These are phyloP conservation scores for Cryptosporidium meleagridis DNA, from an alignment of 169 alveolate genomes.

Conservation along the genomic window DNA sequence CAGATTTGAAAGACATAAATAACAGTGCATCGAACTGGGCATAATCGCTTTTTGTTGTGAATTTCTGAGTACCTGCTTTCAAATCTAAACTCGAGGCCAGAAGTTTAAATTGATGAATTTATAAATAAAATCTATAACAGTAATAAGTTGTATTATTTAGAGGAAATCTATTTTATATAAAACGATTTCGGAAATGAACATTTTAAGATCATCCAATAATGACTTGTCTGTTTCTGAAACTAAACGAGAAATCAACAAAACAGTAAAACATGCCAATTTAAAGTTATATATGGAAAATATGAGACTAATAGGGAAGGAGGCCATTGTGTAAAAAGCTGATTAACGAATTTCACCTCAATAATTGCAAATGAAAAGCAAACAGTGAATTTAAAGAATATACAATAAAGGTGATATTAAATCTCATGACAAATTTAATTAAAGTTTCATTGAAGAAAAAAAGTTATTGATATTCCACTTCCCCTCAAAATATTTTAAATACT, in stretches of 20 bases:
- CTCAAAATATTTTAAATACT: not conserved
- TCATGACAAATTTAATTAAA: not conserved
- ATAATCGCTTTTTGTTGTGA: constrained; percentile 24
- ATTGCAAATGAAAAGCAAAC: constrained; percentile 1
- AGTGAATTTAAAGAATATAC: constrained; percentile 34
- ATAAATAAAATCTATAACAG: not conserved
- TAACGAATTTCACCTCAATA: not conserved
- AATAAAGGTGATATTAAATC: not conserved
- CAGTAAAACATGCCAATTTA: not conserved
- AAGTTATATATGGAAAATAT: not conserved
- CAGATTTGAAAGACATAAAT: not conserved
- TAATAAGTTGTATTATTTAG: not conserved
- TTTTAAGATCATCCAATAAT: not conserved
- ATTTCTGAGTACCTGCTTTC: not conserved
- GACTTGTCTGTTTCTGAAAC: not conserved
- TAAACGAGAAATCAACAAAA: not conserved
- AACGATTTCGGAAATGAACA: not conserved
- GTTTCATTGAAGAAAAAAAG: not conserved
- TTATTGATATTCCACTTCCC: not conserved
- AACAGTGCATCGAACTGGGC: constrained; percentile 19
- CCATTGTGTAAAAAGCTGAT: not conserved
- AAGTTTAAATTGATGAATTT: not conserved
- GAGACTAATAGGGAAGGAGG: not conserved
- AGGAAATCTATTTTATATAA: not conserved
- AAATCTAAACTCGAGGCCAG: constrained; percentile 4